Evolutionary conservation across 225 moss, liverwort and hornwort species (phyloP), one percentile per base, ranked within the genome.

Genomic region (Sphagnum contortum): DNA sequence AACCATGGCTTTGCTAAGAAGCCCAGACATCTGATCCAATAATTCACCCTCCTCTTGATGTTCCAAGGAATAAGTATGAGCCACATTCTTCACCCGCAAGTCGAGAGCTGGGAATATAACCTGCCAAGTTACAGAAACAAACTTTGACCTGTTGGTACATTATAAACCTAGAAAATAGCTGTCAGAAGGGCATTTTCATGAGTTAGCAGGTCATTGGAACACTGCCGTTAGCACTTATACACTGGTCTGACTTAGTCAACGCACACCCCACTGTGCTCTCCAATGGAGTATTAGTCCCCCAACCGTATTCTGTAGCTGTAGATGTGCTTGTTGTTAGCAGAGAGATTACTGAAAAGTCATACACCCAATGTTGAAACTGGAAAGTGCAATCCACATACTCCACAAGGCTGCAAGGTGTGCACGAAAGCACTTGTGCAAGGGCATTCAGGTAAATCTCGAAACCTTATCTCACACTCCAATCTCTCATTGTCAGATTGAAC

Each of bases 21-120:
- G 77, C 55, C 72, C 66, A 57, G 80, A 88, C 89, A 92, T 92
- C 81, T 92, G 95, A 66, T 95, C 92, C 74, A 95, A 95, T 64
- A 92, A 72, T 60, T 90, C 74, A 63, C 80, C 88, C 64, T 88
- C 95, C 57, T 84, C 92, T 72, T 90, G 80, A 58, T 95, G 95
- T 78, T 90, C 95, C 80, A 92, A 64, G 45, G 89, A 88, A 68
- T 95, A 95, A 67, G 95, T 84, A 70, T 89, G 86, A 3, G 92
- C 92, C 47, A 95, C 95, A 62, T 95, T 95, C 75, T 95, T 95
- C 6, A 95, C 95, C 11, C 95, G 95, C 63, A 91, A 80, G 73
- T 95, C 95, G 54, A 95, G 89, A 8, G 95, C 95, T 57, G 95
- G 89, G 64, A 95, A 80, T 70, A 95, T 86, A 57, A 92, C 95